These are phyloP conservation scores for Claviceps pazoutovae DNA, from an alignment of 2,329 filamentous ascomycete genomes.

Conservation along the genomic window DNA sequence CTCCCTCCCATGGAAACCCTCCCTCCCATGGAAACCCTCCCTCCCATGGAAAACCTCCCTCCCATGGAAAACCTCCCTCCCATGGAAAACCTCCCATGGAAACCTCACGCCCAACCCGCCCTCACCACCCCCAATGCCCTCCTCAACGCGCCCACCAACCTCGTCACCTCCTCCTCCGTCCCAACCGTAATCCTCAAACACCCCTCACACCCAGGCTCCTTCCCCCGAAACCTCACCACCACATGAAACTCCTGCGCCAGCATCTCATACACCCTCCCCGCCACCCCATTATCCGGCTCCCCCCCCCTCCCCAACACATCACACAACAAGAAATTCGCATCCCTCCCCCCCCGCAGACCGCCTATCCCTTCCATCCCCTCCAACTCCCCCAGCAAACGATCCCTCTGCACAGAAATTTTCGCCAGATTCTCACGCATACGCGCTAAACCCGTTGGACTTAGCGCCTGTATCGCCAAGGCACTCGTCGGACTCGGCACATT, in stretches of 20 bases:
- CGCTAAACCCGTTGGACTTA: constrained; percentile 51
- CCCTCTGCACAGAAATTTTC: constrained; percentile 61
- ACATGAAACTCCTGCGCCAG: constrained; percentile 80
- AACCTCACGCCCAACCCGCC: background rate
- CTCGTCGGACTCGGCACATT: constrained; percentile 85
- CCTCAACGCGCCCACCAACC: constrained; percentile 58
- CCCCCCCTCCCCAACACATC: constrained; percentile 67
- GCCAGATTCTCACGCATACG: constrained; percentile 59
- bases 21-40: no score
- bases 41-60: no score
- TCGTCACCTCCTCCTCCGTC: constrained; percentile 71
- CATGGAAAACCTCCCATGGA: no score
- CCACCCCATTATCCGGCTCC: constrained; percentile 63
- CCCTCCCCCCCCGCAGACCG: constrained; percentile 61
- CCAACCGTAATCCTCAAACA: constrained; percentile 88
- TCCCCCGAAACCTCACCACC: constrained; percentile 85
- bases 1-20: no score
- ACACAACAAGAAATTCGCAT: constrained; percentile 81
- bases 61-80: no score
- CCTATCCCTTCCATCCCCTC: constrained; percentile 67
- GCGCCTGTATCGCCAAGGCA: constrained; percentile 60
- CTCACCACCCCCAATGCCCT: constrained; percentile 32
- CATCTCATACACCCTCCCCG: constrained; percentile 66
- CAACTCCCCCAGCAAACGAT: constrained; percentile 60
- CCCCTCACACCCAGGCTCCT: constrained; percentile 78